Conservation (phyloP, 2,329 filamentous ascomycete species). For the Geoglossum cookeanum region DNA sequence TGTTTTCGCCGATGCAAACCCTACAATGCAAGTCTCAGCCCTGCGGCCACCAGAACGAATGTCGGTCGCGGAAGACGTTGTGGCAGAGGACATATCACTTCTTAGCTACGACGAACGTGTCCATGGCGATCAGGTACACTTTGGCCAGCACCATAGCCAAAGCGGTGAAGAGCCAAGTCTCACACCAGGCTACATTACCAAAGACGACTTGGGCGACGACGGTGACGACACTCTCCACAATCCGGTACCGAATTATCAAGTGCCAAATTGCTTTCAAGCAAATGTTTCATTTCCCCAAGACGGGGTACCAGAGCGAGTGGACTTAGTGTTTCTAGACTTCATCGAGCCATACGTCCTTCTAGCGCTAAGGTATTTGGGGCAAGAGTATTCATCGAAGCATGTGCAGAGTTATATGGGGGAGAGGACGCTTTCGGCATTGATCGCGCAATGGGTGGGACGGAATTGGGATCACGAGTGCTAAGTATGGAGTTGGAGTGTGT, state of each 20-base stretch:
- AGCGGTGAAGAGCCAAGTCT: slow-evolving; percentile 12
- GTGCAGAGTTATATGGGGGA: slow-evolving; percentile 32
- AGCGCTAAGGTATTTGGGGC: slow-evolving; percentile 44
- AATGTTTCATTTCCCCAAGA: slow-evolving; percentile 39
- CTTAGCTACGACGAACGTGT: slow-evolving; percentile 3
- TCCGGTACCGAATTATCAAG: slow-evolving; percentile 50
- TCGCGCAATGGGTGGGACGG: slow-evolving; percentile 39
- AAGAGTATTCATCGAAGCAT: slow-evolving; percentile 30
- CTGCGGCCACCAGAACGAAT: slow-evolving; percentile 28
- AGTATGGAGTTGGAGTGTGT: neutral
- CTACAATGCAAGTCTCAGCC: slow-evolving; percentile 19
- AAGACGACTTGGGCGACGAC: slow-evolving; percentile 62
- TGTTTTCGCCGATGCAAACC: slow-evolving; percentile 21
- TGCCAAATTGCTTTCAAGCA: slow-evolving; percentile 71
- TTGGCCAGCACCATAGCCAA: slow-evolving; percentile 1
- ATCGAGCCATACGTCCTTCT: slow-evolving; percentile 64
- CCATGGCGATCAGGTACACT: neutral
- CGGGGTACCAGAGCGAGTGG: slow-evolving; percentile 47
- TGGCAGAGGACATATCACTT: slow-evolving; percentile 1
- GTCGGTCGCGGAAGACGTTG: slow-evolving; percentile 12
- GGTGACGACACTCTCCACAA: slow-evolving; percentile 82
- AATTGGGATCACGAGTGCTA: slow-evolving; percentile 36
- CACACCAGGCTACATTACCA: slow-evolving; percentile 67
- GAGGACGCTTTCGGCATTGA: slow-evolving; percentile 35
- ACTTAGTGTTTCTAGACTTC: slow-evolving; percentile 84